These are phyloP conservation scores for Crepidotus variabilis DNA, from an alignment of 768 basidiomycete species.

Conservation along the genomic window DNA sequence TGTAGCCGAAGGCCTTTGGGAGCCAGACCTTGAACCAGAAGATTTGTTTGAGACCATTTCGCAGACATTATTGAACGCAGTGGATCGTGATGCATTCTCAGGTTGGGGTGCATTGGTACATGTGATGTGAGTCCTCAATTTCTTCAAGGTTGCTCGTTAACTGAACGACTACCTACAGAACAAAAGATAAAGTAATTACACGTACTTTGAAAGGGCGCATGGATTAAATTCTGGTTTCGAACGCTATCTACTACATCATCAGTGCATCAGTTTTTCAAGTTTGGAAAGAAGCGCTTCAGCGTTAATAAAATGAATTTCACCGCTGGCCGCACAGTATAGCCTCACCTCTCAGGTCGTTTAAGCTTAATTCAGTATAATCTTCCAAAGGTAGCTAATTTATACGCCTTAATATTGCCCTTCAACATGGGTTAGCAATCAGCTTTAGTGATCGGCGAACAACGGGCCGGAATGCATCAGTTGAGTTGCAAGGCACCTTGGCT, in stretches of 20 bases:
- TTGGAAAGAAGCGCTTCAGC: not conserved
- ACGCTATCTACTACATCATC: slow-evolving; percentile 8
- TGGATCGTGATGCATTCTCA: slow-evolving; percentile 94
- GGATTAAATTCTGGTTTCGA: slow-evolving; percentile 53
- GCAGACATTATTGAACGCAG: slow-evolving; percentile 90
- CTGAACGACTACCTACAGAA: slow-evolving; percentile 35
- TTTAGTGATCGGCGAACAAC: no score
- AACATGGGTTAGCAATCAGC: no score
- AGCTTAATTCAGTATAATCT: no score
- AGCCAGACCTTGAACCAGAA: slow-evolving; percentile 92
- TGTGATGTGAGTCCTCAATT: slow-evolving; percentile 69
- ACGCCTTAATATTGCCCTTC: no score
- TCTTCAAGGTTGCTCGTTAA: slow-evolving; percentile 1
- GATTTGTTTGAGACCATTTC: slow-evolving; percentile 98
- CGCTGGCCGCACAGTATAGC: no score
- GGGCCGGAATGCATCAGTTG: no score
- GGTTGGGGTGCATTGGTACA: slow-evolving; percentile 97
- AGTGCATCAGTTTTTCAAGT: not conserved
- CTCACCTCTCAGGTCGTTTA: no score
- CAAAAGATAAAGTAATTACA: slow-evolving; percentile 73
- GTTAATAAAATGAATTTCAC: no score
- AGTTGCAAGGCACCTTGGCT: no score
- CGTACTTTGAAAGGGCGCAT: slow-evolving; percentile 88
- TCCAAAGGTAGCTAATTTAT: no score
- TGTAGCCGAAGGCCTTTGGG: slow-evolving; percentile 98